A percentile compares a stretch with the other conserved stretches of the same genome.
Evolutionary conservation across 371 early-diverging fungal genomes (phyloP).

Genomic region (Rhizomucor pusillus): DNA sequence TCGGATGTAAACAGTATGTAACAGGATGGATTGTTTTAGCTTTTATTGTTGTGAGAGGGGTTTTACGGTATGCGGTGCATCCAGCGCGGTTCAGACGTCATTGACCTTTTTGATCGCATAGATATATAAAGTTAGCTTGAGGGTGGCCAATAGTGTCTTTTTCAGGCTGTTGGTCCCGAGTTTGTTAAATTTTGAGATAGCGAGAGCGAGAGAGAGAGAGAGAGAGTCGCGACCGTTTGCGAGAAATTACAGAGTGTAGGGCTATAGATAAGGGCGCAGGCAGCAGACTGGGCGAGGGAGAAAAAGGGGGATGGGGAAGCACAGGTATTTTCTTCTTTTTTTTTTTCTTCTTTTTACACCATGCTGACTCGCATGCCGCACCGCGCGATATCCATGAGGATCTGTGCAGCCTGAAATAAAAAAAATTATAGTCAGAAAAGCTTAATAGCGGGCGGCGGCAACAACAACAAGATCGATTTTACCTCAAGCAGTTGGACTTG

Average conservation of each 20-base stretch:
- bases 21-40: too few relatives aligned
- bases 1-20: background rate
- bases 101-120: too few relatives aligned
- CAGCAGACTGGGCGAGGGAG: too few relatives aligned
- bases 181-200: background rate
- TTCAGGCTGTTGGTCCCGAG: too few relatives aligned
- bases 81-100: too few relatives aligned
- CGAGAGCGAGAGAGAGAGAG: background rate
- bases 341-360: conserved; percentile 11
- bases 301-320: background rate
- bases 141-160: too few relatives aligned
- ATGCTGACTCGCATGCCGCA: conserved; percentile 43
- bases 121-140: too few relatives aligned
- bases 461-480: conserved; percentile 9
- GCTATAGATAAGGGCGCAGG: too few relatives aligned
- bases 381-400: conserved; percentile 50
- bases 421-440: conserved; percentile 12
- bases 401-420: conserved; percentile 45
- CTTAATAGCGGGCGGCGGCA: conserved; percentile 5
- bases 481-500: conserved; percentile 49
- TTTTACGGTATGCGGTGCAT: too few relatives aligned
- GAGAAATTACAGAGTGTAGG: too few relatives aligned
- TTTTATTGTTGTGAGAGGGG: too few relatives aligned
- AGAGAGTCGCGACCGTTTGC: too few relatives aligned
- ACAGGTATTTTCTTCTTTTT: background rate